Evolutionary conservation across 805 yeast genomes (phyloP), one percentile per base, ranked within the genome.

Genomic region (Metschnikowia anglica): DNA sequence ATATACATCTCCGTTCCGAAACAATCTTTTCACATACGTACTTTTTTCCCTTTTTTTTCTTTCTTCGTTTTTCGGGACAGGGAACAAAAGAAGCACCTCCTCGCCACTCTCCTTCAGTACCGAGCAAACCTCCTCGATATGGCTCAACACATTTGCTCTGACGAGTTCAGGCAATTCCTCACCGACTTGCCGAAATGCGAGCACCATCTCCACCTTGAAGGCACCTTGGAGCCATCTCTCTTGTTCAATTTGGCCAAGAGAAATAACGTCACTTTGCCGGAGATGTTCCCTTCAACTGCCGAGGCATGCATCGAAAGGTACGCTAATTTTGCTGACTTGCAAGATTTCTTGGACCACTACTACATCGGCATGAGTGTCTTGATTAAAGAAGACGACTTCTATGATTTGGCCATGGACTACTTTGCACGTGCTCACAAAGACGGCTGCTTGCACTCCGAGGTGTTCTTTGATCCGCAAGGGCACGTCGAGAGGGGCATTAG

Each of bases 401-500:
- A 74, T 52, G 86, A 85, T 53, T 70, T 87, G 52, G 88, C 91
- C n/a, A 80, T 80, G 78, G 80, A 76, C 5, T 85, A 85, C 62
- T 83, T 85, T 66, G 59, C 58, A 34, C 80, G 74, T 51, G 86
- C 85, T 4, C 58, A 71, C 36, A 50, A 56, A 7, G 85, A 83
- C 56, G 85, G 86, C 13, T 68, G 83, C 39, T 63, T 62, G 43
- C 95, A 86, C 59, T 76, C 88, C 2, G 95, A 86, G 64, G 80
- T 81, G 1, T 86, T 86, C 61, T 86, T 83, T 53, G 95, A 86
- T 58, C 95, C 95, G 15, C 95, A 86, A 65, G 88, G 88, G 9
- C 95, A 86, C 55, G 73, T 85, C 21, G 81, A 79, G 41, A 72
- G 95, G 53, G 85, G 81, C 9, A 66, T 86, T 35, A 51, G 72